phyloP scores from a whole-genome alignment of 257 asterid genomes.

The Jacaranda mimosifolia region DNA sequence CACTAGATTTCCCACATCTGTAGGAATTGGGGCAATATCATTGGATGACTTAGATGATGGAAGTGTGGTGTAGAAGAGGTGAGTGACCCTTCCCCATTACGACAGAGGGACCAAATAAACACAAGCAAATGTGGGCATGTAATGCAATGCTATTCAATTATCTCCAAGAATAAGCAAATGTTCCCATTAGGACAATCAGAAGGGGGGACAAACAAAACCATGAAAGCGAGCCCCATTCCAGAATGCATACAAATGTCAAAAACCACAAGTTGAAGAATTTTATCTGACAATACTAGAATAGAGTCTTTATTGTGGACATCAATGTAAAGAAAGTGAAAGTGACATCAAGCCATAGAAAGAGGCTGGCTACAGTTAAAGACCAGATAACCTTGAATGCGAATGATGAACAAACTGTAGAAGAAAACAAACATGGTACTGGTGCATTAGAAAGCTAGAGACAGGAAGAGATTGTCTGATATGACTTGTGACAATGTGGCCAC shows the following conservation, averaged over 20 bases:
- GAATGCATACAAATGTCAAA: not conserved
- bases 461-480: not conserved
- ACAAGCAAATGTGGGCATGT: not conserved
- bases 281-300: not conserved
- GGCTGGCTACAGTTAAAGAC: not conserved
- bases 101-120: too few species aligned
- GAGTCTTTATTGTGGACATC: slow-evolving; percentile 16
- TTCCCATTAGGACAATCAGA: too few species aligned
- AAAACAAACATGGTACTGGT: slow-evolving; percentile 7
- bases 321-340: slow-evolving; percentile 31
- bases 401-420: slow-evolving; percentile 3
- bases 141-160: not conserved
- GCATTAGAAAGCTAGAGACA: not conserved
- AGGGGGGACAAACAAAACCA: too few species aligned
- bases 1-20: not conserved
- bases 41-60: not conserved
- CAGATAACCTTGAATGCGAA: not conserved
- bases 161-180: too few species aligned
- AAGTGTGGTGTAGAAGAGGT: not conserved
- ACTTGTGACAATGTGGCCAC: slow-evolving; percentile 11
- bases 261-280: not conserved
- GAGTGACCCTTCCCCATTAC: not conserved
- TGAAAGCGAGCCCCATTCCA: not conserved
- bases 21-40: not conserved
- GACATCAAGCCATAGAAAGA: not conserved